Percentiles rank a stretch among this genome's conserved stretches.
phyloP scores from a whole-genome alignment of 352 stramenopile genomes.

The Globisporangium nodosum region DNA sequence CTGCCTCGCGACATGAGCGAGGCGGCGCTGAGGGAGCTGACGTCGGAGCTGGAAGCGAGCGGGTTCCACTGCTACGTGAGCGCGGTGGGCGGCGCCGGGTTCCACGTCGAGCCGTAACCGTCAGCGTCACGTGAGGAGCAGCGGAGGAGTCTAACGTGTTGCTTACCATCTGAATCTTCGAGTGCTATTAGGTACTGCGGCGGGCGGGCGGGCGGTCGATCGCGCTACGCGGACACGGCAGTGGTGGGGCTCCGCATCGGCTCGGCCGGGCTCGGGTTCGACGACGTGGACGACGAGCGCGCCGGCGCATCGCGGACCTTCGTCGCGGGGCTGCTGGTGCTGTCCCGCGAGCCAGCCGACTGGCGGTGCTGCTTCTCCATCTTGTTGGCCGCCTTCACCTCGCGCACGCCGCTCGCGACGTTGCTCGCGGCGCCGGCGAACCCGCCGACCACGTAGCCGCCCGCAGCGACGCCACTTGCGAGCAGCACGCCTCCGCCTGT shows the following conservation, averaged over 20 bases:
- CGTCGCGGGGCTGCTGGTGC: neutral
- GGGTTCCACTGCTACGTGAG: conserved; percentile 57
- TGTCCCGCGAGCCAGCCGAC: conserved; percentile 7
- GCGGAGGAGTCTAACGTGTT: conserved; percentile 7
- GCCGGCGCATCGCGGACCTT: neutral
- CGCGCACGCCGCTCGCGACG: conserved; percentile 70
- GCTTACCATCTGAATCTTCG: neutral
- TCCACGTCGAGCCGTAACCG: conserved; percentile 15
- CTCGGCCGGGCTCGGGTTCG: neutral
- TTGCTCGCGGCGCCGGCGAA: conserved; percentile 80
- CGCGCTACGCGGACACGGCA: neutral
- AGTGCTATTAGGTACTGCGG: neutral
- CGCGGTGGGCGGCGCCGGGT: conserved; percentile 46
- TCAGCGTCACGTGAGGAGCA: no score
- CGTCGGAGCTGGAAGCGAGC: conserved; percentile 37
- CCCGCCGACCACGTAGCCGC: conserved; percentile 74
- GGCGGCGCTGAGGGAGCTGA: conserved; percentile 29
- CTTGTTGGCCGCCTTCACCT: conserved; percentile 79
- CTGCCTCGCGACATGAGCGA: conserved; percentile 43
- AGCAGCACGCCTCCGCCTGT: conserved; percentile 70
- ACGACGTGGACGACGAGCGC: neutral
- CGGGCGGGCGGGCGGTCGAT: no score
- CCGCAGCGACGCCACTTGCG: conserved; percentile 68
- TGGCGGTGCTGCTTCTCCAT: conserved; percentile 52
- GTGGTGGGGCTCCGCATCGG: neutral